Base-by-base conservation (phyloP, 1,284 basidiomycete species). In the Marasmius fiardii region DNA sequence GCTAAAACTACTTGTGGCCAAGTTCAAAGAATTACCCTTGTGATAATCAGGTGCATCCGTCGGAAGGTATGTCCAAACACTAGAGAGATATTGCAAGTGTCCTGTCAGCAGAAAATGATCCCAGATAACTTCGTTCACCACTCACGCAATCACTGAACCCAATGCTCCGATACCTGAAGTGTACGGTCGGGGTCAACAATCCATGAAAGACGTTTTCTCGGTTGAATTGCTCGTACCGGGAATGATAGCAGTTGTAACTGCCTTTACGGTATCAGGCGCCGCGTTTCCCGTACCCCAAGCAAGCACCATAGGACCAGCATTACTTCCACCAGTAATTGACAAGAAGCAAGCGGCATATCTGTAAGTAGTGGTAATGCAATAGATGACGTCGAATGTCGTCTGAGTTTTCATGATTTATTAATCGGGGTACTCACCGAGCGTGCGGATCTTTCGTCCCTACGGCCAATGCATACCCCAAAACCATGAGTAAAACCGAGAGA, bases 321-420 rank as follows among this genome's bases (percentile, higher is more conserved):
- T 66, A 43, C 66, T 65, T 8, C 68, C 71, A 3, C 73, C 74
- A 35, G 68, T 64, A 24, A 75, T 58, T 7, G 65, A 67, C 16
- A 76, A 59, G 62, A 75, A 75, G 56, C 74, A 76, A 4, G 74
- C 74, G 2, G 70, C 74, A 59, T 76, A 75, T 57, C 71, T 73
- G 39, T 1, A 47, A 1, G 20, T 37, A n/a, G n/a, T n/a, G n/a
- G n/a, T n/a, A n/a, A 37, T 7, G 43, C 21, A 8, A 39, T n/a
- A 20, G 18, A 2, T 8, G 1, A 33, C 6, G 44, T 26, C 20
- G 24, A 52, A 37, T 28, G 21, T 24, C n/a, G 11, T 1, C 33
- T 18, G n/a, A n/a, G n/a, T n/a, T n/a, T n/a, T n/a, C n/a, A n/a
- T n/a, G n/a, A n/a, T n/a, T n/a, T n/a, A n/a, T n/a, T n/a, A n/a